These are phyloP conservation scores for Chalaropsis thielavioides DNA, from an alignment of 2,329 filamentous ascomycete species.

Conservation along the genomic window DNA sequence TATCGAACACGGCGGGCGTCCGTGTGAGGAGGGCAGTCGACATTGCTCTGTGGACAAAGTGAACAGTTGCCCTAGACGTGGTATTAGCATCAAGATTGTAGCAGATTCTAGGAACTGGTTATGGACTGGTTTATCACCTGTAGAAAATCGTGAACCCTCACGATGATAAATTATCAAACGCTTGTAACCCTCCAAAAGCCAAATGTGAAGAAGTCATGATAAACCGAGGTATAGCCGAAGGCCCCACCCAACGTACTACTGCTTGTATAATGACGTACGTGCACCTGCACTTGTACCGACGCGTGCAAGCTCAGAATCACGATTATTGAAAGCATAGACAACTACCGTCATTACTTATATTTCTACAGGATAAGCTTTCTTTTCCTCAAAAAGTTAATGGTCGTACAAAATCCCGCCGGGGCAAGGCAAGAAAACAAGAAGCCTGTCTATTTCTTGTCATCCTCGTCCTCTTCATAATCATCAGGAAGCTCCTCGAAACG, in stretches of 20 bases:
- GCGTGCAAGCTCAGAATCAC: not conserved
- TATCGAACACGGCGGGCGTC: not conserved
- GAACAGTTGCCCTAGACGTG: not conserved
- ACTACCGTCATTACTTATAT: not conserved
- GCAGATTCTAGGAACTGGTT: too few species aligned
- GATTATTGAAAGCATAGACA: not conserved
- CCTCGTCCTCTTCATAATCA: conserved; percentile 22
- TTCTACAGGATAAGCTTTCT: not conserved
- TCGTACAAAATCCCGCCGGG: conserved; percentile 2
- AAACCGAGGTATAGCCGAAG: not conserved
- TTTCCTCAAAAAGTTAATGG: not conserved
- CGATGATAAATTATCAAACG: not conserved
- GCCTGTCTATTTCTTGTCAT: conserved; percentile 18
- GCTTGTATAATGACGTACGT: not conserved
- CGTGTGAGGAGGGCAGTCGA: not conserved
- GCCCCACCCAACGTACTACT: not conserved
- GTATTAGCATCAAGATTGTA: not conserved
- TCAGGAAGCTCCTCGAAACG: conserved; percentile 49
- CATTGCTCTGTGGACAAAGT: not conserved
- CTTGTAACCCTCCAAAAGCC: not conserved
- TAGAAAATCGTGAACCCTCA: not conserved
- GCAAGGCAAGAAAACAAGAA: not conserved
- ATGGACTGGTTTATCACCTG: not conserved
- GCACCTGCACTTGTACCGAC: not conserved
- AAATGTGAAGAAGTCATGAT: not conserved